Conservation (phyloP, 176 grass and related monocot genomes). For the Oryza nivara region DNA sequence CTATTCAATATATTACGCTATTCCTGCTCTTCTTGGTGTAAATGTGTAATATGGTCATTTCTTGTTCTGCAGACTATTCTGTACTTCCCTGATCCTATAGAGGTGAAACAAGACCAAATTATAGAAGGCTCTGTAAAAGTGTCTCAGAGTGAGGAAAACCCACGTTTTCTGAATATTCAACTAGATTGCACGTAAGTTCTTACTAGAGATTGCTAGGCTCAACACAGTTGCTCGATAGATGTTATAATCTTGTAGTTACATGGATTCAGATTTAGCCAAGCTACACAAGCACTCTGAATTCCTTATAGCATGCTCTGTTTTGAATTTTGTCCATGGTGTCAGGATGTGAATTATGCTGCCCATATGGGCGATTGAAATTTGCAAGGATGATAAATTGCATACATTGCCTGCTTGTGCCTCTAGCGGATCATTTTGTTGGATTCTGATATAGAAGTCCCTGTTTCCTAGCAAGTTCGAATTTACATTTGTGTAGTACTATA, state of each 20-base stretch:
- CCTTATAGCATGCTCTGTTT: background rate
- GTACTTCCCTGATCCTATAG: conserved; percentile 88
- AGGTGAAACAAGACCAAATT: conserved; percentile 79
- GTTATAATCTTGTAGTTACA: background rate
- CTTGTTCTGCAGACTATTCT: conserved; percentile 77
- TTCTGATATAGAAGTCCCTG: background rate
- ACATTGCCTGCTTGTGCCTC: conserved; percentile 1
- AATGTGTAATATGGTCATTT: conserved; percentile 24
- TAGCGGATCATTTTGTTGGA: background rate
- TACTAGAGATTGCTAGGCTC: background rate
- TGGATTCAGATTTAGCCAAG: background rate
- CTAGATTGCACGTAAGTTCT: conserved; percentile 79
- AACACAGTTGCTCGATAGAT: background rate
- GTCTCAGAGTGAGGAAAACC: conserved; percentile 79
- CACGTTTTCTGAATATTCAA: conserved; percentile 84
- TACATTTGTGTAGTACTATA: background rate
- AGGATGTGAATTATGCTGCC: background rate
- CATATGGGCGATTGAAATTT: background rate
- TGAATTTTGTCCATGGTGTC: background rate
- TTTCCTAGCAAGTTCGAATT: background rate
- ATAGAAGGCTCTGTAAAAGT: conserved; percentile 82
- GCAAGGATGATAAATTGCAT: conserved; percentile 15
- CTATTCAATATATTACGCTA: background rate
- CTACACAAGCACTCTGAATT: background rate
- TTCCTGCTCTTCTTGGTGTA: background rate